Percentiles rank a stretch among this genome's conserved stretches.
Conservation (phyloP, 1,284 basidiomycete species). For the Sparassis latifolia region DNA sequence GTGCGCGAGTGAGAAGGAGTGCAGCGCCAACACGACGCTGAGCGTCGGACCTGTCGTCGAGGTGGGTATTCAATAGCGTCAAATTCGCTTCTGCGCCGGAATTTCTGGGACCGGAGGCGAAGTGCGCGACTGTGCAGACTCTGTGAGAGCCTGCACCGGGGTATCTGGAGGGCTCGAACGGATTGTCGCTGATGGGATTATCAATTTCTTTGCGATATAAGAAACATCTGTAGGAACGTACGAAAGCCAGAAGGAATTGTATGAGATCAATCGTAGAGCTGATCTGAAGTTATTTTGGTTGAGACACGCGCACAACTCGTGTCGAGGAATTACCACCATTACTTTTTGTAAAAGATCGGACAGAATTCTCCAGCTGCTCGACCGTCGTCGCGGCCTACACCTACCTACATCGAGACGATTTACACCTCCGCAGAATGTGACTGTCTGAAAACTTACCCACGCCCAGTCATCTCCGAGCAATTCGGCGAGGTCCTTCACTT, state of each 20-base stretch:
- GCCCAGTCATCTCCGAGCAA: slow-evolving; percentile 49
- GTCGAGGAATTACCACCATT: slow-evolving; percentile 6
- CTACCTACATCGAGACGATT: slow-evolving; percentile 31
- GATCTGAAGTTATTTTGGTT: slow-evolving; percentile 29
- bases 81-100: slow-evolving; percentile 21
- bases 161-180: slow-evolving; percentile 43
- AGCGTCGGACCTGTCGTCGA: slow-evolving; percentile 49
- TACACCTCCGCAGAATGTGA: background rate
- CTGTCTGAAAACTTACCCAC: slow-evolving; percentile 31
- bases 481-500: slow-evolving; percentile 51
- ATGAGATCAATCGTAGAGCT: slow-evolving; percentile 31
- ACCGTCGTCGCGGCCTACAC: slow-evolving; percentile 61
- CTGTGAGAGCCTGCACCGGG: slow-evolving; percentile 48
- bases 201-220: background rate
- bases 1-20: slow-evolving; percentile 41
- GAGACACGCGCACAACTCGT: background rate
- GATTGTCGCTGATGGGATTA: slow-evolving; percentile 30
- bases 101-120: slow-evolving; percentile 23
- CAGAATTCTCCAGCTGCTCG: slow-evolving; percentile 51
- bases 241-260: slow-evolving; percentile 54
- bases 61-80: slow-evolving; percentile 44
- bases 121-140: slow-evolving; percentile 42
- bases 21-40: slow-evolving; percentile 48
- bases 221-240: too few species aligned
- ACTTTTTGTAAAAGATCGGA: slow-evolving; percentile 59